Base-by-base conservation (phyloP, 805 yeast species). In the Yarrowia sp. region DNA sequence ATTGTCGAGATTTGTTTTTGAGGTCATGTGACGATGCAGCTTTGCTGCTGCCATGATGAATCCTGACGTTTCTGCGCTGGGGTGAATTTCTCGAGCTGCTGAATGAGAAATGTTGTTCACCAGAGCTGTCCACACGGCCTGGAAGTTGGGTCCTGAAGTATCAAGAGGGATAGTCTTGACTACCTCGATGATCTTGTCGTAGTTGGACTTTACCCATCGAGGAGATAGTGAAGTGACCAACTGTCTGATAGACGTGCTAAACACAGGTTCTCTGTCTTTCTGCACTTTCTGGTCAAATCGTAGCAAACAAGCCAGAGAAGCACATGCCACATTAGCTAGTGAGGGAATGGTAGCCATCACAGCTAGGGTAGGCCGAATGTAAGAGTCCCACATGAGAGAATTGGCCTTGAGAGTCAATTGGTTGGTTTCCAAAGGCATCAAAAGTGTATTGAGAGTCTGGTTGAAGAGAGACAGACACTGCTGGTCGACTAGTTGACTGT, bases 371-470 rank as follows among this genome's bases (percentile, higher is more conserved):
- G 64, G 64, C 1, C 50, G 51, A 35, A 58, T 58, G 51, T 58
- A 58, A 7, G 64, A 58, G 41, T 58, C 51, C 64, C 64, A 58
- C 22, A 58, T n/a, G 15, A 58, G 35, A 4, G 51, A 35, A 42
- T 58, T 32, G 28, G 64, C 64, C 50, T 58, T 58, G 28, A 58
- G 51, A 9, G 64, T 58, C 33, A 58, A 11, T 35, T 58, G 51
- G 41, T 33, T 33, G 8, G 64, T 58, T 14, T 58, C 64, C 13
- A 58, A 51, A 15, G 51, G 41, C 10, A 18, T 11, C 35, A 58
- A 15, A 3, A 58, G 64, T 0, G 51, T 35, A 28, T 58, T 58
- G 33, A 44, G 41, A 1, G 64, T 43, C 43, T 58, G 64, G 51
- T 43, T 44, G 51, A 58, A 58, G n/a, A 58, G 35, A 18, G 64